Conservation (phyloP, 352 stramenopile genomes). For the Pythium coloratum region DNA sequence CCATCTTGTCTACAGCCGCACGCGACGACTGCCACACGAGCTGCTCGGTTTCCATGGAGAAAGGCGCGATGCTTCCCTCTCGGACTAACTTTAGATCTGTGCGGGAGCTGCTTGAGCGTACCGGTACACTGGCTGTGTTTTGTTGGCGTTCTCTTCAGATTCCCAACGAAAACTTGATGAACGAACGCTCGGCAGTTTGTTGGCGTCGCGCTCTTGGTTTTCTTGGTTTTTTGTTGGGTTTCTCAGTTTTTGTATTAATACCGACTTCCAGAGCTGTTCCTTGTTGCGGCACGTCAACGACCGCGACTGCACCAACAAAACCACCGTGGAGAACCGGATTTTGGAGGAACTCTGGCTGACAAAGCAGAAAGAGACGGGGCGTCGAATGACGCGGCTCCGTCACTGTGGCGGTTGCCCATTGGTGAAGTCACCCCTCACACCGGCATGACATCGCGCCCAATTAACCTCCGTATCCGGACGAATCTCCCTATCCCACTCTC, state of each 20-base stretch:
- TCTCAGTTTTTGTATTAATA: not conserved
- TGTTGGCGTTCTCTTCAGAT: not conserved
- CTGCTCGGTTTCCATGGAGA: slow-evolving; percentile 25
- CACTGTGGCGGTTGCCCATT: slow-evolving; percentile 5
- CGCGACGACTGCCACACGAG: slow-evolving; percentile 35
- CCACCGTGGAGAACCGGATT: slow-evolving; percentile 12
- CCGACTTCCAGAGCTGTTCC: not conserved
- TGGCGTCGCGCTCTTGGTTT: slow-evolving; percentile 4
- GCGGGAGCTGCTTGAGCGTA: not conserved
- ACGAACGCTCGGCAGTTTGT: not conserved
- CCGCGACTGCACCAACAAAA: slow-evolving; percentile 6
- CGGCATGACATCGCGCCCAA: slow-evolving; percentile 10
- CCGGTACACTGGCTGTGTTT: not conserved
- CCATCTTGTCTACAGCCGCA: not conserved
- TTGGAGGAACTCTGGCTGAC: slow-evolving; percentile 10
- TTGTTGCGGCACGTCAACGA: slow-evolving; percentile 6
- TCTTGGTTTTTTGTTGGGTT: slow-evolving; percentile 2
- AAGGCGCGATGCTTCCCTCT: not conserved
- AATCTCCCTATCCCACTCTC: not conserved
- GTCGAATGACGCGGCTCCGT: slow-evolving; percentile 14
- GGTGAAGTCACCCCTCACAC: slow-evolving; percentile 18
- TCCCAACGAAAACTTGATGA: not conserved
- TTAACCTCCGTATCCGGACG: not conserved
- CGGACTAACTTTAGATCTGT: not conserved
- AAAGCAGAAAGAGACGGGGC: slow-evolving; percentile 25